Evolutionary conservation across 495 filamentous ascomycete species (phyloP), one percentile per base, ranked within the genome.

Genomic region (Xylaria longipes): DNA sequence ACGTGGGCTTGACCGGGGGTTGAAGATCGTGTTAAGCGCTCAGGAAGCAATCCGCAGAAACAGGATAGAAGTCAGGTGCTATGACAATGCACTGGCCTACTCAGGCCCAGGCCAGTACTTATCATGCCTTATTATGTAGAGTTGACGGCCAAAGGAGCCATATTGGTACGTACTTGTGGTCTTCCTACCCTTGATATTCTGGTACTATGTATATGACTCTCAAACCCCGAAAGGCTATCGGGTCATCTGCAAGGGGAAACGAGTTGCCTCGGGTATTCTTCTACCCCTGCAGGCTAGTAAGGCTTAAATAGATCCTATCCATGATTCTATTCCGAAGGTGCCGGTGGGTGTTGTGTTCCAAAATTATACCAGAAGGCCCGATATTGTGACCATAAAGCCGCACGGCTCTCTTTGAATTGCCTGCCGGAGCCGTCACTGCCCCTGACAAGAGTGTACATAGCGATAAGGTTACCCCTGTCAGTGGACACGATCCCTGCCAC

Each of bases 341-440:
- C 65, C 65, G 65, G 33, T 56, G n/a, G 4, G 48, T 8, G 9
- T 3, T 20, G 9, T 33, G 46, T 66, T 27, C 65, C 65, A 67
- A 67, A 67, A 27, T 67, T 56, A 67, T 5, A 41, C 48, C 65
- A 67, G 46, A 56, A 67, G 65, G 65, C 46, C 65, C 48, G 63
- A 67, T 67, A 67, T 35, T 52, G 65, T 52, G 45, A 31, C 39
- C 31, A 56, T 39, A 5, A 33, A 39, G 22, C n/a, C 41, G 64
- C 64, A 29, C 48, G 33, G n/a, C 20, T 41, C 64, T 35, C 63
- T 9, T 46, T 43, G 48, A 20, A 56, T 67, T 67, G 65, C 65
- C 65, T 67, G 65, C 65, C 65, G 65, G 65, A 50, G 9, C 25
- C 14, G 17, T 67, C 1, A 22, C n/a, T 67, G 48, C 65, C 65